These are phyloP conservation scores for Priceomyces castillae DNA, from an alignment of 805 yeast species.

Conservation along the genomic window DNA sequence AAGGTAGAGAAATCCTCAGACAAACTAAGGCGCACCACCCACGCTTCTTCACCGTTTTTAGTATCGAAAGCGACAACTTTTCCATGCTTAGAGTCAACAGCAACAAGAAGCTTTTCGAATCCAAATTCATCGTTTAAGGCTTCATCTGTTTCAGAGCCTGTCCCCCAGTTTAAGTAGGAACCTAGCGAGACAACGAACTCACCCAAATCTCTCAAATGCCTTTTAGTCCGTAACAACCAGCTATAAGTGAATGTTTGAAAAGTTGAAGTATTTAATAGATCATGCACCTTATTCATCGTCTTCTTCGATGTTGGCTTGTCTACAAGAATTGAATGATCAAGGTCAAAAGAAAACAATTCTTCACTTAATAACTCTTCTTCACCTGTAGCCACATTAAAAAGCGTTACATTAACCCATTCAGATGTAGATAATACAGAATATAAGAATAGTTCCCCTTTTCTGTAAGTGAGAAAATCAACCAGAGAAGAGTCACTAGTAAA, in stretches of 20 bases:
- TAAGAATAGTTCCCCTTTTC: not conserved
- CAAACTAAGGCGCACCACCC: constrained; percentile 25
- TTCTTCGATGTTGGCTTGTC: constrained; percentile 31
- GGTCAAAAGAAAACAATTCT: not conserved
- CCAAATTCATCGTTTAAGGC: constrained; percentile 22
- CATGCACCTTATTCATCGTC: constrained; percentile 28
- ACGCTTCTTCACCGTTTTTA: constrained; percentile 35
- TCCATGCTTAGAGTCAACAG: constrained; percentile 17
- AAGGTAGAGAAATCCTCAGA: not conserved
- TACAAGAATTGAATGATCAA: constrained; percentile 14
- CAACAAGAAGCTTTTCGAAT: constrained; percentile 30
- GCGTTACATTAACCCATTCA: not conserved
- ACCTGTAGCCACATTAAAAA: not conserved
- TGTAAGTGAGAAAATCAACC: constrained; percentile 1
- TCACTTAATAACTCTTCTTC: not conserved
- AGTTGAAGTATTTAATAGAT: constrained; percentile 28
- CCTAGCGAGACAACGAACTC: constrained; percentile 15
- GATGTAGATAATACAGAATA: not conserved
- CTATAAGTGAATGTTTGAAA: constrained; percentile 19
- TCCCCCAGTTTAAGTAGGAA: not conserved
- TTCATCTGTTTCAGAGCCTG: constrained; percentile 9
- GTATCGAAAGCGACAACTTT: constrained; percentile 45
- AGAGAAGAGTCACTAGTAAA: not conserved
- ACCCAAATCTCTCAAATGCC: constrained; percentile 37
- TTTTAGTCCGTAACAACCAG: constrained; percentile 27